phyloP scores from a whole-genome alignment of 1,284 basidiomycete genomes.

The Schizophyllum amplum region DNA sequence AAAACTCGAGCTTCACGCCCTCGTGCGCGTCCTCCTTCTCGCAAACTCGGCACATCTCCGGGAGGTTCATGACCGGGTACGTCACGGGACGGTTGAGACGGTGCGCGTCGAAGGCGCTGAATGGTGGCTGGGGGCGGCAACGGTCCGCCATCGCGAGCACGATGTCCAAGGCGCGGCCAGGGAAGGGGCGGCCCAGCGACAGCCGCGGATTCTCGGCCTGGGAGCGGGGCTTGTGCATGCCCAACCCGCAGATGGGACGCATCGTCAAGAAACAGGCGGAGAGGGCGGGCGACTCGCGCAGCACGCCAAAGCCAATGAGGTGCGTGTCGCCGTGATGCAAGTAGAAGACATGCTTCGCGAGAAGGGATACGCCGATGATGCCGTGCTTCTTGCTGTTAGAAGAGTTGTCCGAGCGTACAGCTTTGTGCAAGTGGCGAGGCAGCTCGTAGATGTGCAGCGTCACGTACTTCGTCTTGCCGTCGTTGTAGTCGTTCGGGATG shows the following conservation, averaged over 20 bases:
- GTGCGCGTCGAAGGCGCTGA: neutral
- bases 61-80: neutral
- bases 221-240: neutral
- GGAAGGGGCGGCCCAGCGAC: neutral
- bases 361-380: conserved; percentile 6
- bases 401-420: neutral
- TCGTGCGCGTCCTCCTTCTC: neutral
- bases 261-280: neutral
- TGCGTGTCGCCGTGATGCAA: neutral
- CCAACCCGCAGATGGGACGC: neutral
- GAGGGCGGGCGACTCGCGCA: neutral
- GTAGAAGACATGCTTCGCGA: conserved; percentile 6
- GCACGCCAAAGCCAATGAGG: neutral
- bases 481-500: conserved; percentile 1
- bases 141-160: neutral
- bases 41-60: neutral
- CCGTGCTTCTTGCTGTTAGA: conserved; percentile 2
- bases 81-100: neutral
- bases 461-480: neutral
- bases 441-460: neutral
- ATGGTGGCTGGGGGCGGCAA: neutral
- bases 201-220: neutral
- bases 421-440: neutral
- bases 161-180: neutral
- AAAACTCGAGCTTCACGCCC: neutral